phyloP scores from a whole-genome alignment of 306 rosid species.

The Crataegus laevigata region DNA sequence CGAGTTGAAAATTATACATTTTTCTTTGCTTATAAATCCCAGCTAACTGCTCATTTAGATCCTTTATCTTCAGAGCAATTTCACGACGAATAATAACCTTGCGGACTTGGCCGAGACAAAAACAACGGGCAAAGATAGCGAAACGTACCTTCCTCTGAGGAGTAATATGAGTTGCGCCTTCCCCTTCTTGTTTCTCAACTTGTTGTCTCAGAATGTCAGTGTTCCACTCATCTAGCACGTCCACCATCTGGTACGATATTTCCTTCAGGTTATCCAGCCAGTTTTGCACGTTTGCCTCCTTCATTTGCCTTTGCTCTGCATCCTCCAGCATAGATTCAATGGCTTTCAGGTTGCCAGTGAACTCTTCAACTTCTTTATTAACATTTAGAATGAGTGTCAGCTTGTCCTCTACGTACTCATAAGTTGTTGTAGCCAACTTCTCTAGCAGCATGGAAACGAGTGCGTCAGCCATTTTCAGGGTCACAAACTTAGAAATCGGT shows the following conservation, averaged over 20 bases:
- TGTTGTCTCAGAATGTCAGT: not conserved
- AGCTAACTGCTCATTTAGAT: not conserved
- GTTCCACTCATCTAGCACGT: conserved; percentile 2
- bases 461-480: not conserved
- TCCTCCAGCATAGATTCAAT: not conserved
- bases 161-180: not conserved
- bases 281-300: not conserved
- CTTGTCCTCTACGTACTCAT: not conserved
- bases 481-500: not conserved
- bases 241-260: conserved; percentile 4
- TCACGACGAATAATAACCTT: not conserved
- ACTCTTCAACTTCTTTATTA: not conserved
- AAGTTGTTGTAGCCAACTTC: not conserved
- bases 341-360: not conserved
- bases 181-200: not conserved
- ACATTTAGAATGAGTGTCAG: no score
- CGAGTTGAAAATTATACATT: not conserved
- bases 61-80: not conserved
- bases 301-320: conserved; percentile 6
- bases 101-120: not conserved
- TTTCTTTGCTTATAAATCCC: not conserved
- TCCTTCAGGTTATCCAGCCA: conserved; percentile 8
- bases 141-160: not conserved
- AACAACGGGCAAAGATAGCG: not conserved
- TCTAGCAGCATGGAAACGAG: not conserved